Evolutionary conservation across 768 basidiomycete genomes (phyloP).

Genomic region (Tulasnella sp.): DNA sequence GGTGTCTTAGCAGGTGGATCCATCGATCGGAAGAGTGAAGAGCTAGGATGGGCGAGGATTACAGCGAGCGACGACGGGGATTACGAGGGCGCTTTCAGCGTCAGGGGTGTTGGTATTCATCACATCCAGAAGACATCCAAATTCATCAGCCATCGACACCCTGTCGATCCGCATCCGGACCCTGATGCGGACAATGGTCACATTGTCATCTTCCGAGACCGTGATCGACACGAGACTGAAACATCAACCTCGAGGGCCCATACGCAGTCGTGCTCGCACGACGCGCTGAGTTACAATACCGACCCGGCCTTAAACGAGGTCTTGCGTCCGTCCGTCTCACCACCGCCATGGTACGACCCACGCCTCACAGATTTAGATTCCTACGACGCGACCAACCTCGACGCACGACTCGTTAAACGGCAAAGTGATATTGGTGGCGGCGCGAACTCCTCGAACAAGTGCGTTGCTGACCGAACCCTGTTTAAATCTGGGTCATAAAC

Average conservation of each 20-base stretch:
- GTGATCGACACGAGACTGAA: constrained; percentile 27
- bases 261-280: constrained; percentile 55
- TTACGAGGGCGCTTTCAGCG: constrained; percentile 69
- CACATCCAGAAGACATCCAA: constrained; percentile 63
- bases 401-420: constrained; percentile 32
- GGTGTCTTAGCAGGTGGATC: constrained; percentile 32
- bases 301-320: constrained; percentile 45
- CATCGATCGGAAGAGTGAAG: constrained; percentile 27
- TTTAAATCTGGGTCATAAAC: neutral
- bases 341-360: constrained; percentile 36
- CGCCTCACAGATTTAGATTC: constrained; percentile 20
- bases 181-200: constrained; percentile 40
- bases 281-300: constrained; percentile 55
- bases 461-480: constrained; percentile 20
- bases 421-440: constrained; percentile 42
- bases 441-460: constrained; percentile 46
- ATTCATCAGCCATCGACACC: constrained; percentile 38
- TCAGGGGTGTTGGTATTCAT: constrained; percentile 56
- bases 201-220: constrained; percentile 66
- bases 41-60: constrained; percentile 70
- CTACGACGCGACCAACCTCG: neutral
- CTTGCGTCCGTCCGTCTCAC: constrained; percentile 21
- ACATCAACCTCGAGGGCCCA: constrained; percentile 16
- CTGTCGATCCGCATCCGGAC: constrained; percentile 33
- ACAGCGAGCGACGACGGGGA: constrained; percentile 53